Evolutionary conservation across 208 protist genomes (phyloP).

Genomic region (Acanthamoeba triangularis): DNA sequence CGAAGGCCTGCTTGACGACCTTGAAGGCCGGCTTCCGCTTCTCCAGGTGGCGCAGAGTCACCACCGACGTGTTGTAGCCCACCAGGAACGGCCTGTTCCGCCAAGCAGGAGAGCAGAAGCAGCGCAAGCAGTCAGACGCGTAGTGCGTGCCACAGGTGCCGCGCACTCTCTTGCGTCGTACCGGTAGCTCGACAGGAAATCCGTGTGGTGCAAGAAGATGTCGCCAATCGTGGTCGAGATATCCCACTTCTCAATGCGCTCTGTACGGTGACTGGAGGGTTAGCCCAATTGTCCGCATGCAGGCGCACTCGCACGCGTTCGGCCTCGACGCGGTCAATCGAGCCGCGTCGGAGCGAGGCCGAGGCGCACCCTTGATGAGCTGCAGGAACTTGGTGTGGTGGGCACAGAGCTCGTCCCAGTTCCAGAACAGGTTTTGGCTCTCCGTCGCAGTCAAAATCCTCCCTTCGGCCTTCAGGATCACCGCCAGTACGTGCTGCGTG

Average conservation of each 20-base stretch:
- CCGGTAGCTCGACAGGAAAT: slow-evolving; percentile 3
- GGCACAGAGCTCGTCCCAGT: background rate
- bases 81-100: background rate
- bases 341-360: too few relatives aligned
- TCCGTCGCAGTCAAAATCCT: background rate
- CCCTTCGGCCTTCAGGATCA: background rate
- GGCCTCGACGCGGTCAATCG: too few relatives aligned
- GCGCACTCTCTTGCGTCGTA: too few relatives aligned
- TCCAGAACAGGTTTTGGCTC: slow-evolving; percentile 50
- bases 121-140: background rate
- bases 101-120: background rate
- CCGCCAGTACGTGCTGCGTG: background rate
- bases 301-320: too few relatives aligned
- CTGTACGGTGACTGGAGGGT: background rate
- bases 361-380: background rate
- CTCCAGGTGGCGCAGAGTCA: slow-evolving; percentile 19
- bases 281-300: too few relatives aligned
- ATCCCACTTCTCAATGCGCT: slow-evolving; percentile 6
- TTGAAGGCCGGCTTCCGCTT: slow-evolving; percentile 32
- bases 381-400: background rate
- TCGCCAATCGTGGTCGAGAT: slow-evolving; percentile 36
- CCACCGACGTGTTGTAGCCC: slow-evolving; percentile 24
- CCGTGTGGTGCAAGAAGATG: slow-evolving; percentile 31
- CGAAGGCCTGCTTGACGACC: background rate
- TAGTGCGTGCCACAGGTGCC: too few relatives aligned